These are phyloP conservation scores for Cyclospora cayetanensis DNA, from an alignment of 169 alveolate species.

Conservation along the genomic window DNA sequence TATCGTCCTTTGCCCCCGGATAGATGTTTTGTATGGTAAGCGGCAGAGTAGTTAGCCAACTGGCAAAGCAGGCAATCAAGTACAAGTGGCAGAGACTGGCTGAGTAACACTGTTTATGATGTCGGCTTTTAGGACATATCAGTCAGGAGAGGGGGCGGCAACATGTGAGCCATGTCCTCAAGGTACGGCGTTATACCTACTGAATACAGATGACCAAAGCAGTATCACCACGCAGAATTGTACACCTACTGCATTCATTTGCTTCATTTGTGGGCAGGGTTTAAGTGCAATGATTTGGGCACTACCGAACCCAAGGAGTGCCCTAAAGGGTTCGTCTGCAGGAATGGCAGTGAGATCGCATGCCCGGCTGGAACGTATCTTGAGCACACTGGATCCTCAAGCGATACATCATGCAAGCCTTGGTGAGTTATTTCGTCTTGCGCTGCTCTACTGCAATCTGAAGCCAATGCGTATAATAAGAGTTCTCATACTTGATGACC, in stretches of 20 bases:
- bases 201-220: neutral
- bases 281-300: neutral
- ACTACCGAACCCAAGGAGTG: slow-evolving; percentile 17
- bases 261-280: neutral
- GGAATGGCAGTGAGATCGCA: neutral
- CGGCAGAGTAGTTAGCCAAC: too few species aligned
- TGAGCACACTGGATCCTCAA: slow-evolving; percentile 4
- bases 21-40: too few species aligned
- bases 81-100: too few species aligned
- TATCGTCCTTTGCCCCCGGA: too few species aligned
- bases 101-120: too few species aligned
- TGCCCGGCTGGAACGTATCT: slow-evolving; percentile 46
- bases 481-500: too few species aligned
- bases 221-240: neutral
- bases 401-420: slow-evolving; percentile 31
- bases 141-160: slow-evolving; percentile 20
- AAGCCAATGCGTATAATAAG: too few species aligned
- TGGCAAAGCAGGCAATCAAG: too few species aligned
- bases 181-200: neutral
- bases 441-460: too few species aligned
- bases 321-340: slow-evolving; percentile 12
- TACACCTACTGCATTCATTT: neutral
- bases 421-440: too few species aligned
- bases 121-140: slow-evolving; percentile 23
- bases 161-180: slow-evolving; percentile 35